Conservation (phyloP, 768 basidiomycete genomes). For the Amanita molliuscula region DNA sequence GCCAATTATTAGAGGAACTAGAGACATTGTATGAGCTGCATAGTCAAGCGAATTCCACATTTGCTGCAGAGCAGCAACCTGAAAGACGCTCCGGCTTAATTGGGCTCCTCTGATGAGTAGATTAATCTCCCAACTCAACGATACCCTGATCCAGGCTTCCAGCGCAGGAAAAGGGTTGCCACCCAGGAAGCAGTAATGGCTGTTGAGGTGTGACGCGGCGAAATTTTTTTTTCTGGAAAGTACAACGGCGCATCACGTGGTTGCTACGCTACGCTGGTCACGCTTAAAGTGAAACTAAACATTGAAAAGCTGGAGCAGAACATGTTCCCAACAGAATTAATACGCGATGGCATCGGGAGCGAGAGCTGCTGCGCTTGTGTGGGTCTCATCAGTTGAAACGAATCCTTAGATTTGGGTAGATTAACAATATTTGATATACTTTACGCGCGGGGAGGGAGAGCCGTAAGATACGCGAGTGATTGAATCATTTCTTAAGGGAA, state of each 20-base stretch:
- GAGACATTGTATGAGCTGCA: slow-evolving; percentile 11
- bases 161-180: slow-evolving; percentile 3
- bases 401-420: too few relatives aligned
- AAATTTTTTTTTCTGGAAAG: too few relatives aligned
- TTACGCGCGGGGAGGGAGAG: too few relatives aligned
- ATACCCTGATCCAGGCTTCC: slow-evolving; percentile 6
- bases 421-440: too few relatives aligned
- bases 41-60: slow-evolving; percentile 14
- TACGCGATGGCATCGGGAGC: too few relatives aligned
- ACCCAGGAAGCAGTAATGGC: neutral
- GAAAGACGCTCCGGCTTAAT: slow-evolving; percentile 16
- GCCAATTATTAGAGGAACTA: slow-evolving; percentile 20
- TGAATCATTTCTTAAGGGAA: too few relatives aligned
- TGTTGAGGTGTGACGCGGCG: neutral
- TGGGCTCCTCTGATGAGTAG: slow-evolving; percentile 7
- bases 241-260: neutral
- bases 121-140: slow-evolving; percentile 6
- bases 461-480: too few relatives aligned
- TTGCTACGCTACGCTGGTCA: neutral
- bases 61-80: slow-evolving; percentile 3
- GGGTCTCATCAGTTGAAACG: too few relatives aligned
- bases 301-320: too few relatives aligned
- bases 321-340: too few relatives aligned
- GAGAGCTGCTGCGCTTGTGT: too few relatives aligned
- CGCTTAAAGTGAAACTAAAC: neutral